phyloP scores from a whole-genome alignment of 2,329 filamentous ascomycete genomes.

The Magnaporthiopsis incrustans region DNA sequence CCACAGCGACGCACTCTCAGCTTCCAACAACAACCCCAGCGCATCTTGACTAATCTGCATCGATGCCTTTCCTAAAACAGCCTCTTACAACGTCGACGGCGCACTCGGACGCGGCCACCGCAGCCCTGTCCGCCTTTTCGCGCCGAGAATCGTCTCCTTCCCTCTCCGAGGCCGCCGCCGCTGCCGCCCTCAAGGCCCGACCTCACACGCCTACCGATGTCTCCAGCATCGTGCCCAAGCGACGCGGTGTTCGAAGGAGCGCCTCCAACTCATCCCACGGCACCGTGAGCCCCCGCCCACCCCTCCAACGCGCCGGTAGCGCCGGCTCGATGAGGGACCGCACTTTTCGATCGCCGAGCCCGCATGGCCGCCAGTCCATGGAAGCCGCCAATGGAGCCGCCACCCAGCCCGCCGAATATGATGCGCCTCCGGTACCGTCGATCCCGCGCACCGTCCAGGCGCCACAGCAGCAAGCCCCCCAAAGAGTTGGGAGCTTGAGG shows the following conservation, averaged over 20 bases:
- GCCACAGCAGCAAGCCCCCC: constrained; percentile 13
- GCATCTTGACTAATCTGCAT: neutral
- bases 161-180: constrained; percentile 79
- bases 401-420: constrained; percentile 51
- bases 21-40: no score
- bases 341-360: constrained; percentile 75
- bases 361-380: constrained; percentile 35
- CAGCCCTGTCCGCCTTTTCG: constrained; percentile 74
- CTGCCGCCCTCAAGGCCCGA: constrained; percentile 71
- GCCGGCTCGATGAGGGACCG: constrained; percentile 80
- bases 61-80: constrained; percentile 28
- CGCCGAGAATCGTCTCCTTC: constrained; percentile 57
- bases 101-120: constrained; percentile 67
- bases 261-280: constrained; percentile 59
- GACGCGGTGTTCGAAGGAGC: constrained; percentile 63
- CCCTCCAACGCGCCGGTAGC: constrained; percentile 38
- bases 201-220: constrained; percentile 73
- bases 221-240: constrained; percentile 79
- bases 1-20: no score
- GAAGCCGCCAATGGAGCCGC: constrained; percentile 8
- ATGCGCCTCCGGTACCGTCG: constrained; percentile 3
- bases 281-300: constrained; percentile 13
- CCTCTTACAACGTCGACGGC: constrained; percentile 56
- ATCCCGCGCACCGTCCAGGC: constrained; percentile 3
- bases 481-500: constrained; percentile 28